Percentiles rank a stretch among this genome's conserved stretches.
Evolutionary conservation across 2,329 filamentous ascomycete genomes (phyloP).

Genomic region (Neopestalotiopsis rosae): DNA sequence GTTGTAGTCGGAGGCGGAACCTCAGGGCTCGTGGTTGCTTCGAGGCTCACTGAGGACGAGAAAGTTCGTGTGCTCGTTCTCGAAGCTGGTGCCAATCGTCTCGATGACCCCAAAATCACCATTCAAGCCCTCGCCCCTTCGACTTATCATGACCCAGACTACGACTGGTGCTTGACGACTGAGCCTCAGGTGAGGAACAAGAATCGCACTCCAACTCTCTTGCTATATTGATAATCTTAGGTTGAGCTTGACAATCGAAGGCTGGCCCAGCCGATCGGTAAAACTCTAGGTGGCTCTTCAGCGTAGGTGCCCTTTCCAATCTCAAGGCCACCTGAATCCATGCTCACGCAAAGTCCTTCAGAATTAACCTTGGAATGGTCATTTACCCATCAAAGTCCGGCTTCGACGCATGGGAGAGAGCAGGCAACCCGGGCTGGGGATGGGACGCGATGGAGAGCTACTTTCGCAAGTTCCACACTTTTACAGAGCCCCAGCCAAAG

Average conservation of each 20-base stretch:
- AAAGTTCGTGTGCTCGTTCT: slow-evolving; percentile 20
- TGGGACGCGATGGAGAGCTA: slow-evolving; percentile 16
- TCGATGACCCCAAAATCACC: slow-evolving; percentile 16
- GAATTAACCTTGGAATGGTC: slow-evolving; percentile 17
- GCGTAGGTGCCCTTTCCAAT: slow-evolving; percentile 1
- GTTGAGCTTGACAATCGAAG: slow-evolving; percentile 11
- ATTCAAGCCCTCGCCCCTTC: slow-evolving; percentile 20
- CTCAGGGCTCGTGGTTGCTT: slow-evolving; percentile 26
- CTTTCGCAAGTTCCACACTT: slow-evolving; percentile 14
- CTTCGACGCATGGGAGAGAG: slow-evolving; percentile 18
- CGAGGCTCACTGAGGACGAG: slow-evolving; percentile 23
- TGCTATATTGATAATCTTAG: background rate
- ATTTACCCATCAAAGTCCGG: slow-evolving; percentile 10
- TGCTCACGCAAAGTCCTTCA: background rate
- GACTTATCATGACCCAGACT: slow-evolving; percentile 24
- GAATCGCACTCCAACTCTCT: background rate
- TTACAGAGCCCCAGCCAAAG: slow-evolving; percentile 11
- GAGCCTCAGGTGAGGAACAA: slow-evolving; percentile 14
- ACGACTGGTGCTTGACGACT: slow-evolving; percentile 20
- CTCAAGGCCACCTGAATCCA: background rate
- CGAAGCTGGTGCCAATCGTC: slow-evolving; percentile 20
- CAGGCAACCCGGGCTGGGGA: slow-evolving; percentile 20
- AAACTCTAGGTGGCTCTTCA: slow-evolving; percentile 19
- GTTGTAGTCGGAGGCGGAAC: slow-evolving; percentile 30
- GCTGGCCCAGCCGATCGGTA: slow-evolving; percentile 14